Conservation (phyloP, 1,139 yeast genomes). For the Geotrichum citri-aurantii region DNA sequence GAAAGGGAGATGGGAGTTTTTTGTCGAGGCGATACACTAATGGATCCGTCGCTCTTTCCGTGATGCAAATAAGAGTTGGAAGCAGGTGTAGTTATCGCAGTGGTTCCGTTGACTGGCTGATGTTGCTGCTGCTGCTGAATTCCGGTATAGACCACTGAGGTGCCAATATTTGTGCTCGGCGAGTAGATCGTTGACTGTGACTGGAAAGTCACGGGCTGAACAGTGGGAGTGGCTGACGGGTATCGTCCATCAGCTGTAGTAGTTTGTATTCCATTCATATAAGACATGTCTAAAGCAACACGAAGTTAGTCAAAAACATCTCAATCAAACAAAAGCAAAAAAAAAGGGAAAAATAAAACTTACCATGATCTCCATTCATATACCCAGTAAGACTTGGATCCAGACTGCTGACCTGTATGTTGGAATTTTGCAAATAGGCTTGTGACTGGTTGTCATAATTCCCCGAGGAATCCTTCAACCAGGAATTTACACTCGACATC, state of each 20-base stretch:
- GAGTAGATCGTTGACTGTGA: slow-evolving; percentile 5
- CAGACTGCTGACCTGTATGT: background rate
- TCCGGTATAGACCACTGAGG: background rate
- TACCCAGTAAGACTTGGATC: background rate
- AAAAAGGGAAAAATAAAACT: background rate
- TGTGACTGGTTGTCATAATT: slow-evolving; percentile 5
- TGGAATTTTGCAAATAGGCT: slow-evolving; percentile 3
- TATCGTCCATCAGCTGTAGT: background rate
- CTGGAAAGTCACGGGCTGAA: background rate
- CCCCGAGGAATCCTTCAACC: slow-evolving; percentile 10
- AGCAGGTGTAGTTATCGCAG: background rate
- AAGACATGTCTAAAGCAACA: slow-evolving; percentile 1
- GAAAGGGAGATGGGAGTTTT: slow-evolving; percentile 4
- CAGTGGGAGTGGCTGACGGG: slow-evolving; percentile 1
- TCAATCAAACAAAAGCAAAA: background rate
- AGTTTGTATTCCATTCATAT: slow-evolving; percentile 4
- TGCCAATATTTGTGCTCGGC: background rate
- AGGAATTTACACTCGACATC: slow-evolving; percentile 9
- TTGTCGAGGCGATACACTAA: background rate
- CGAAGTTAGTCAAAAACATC: background rate
- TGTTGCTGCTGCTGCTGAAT: background rate
- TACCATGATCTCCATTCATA: slow-evolving; percentile 6
- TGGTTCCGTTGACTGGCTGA: background rate
- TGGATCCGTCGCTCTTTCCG: slow-evolving; percentile 1
- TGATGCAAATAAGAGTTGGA: slow-evolving; percentile 2